Base-by-base conservation (phyloP, 108 stramenopile genomes). In the Stephanodiscus minutulus region DNA sequence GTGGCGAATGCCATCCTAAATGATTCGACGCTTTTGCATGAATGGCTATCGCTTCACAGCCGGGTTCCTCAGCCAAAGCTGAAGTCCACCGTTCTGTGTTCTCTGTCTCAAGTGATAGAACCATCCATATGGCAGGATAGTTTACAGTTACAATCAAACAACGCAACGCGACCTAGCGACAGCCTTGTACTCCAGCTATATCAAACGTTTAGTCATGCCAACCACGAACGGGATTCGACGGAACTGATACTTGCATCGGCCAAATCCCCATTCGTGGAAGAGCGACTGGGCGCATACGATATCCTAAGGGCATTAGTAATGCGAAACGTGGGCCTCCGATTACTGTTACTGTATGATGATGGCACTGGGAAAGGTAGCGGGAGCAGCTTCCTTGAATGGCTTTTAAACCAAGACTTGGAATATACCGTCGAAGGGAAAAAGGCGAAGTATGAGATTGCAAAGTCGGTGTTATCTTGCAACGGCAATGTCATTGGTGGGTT, bases 241-340 rank as follows among this genome's bases (percentile, higher is more conserved):
- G 69, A 77, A 39, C 52, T 64, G 17, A 10, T 77, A 15, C 28
- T 77, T n/a, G 22, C 69, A 64, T 77, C 76, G 21, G 76, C 76
- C 10, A 77, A 77, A 61, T 77, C 76, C 15, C 76, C 76, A 2
- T 77, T 77, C 44, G 64, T 77, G 48, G 76, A 77, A 70, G 76
- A 77, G 39, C 61, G 76, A 70, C 50, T 77, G 47, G 76, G 69
- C 28, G 76, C 69, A 36, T 77, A 70, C 48, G 64, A 52, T n/a
- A 35, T 77, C 10, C 57, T 77, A 15, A 46, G 62, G 46, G 68
- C 76, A 39, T 17, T 77, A 54, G 69, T 64, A 31, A 70, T 70
- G 69, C 56, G 76, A 29, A 58, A 64, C 43, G 55, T 39, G 37
- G 49, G 61, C 27, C 37, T 77, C 9, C 39, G 67, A 29, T 35